Evolutionary conservation across 495 filamentous ascomycete species (phyloP), one percentile per base, ranked within the genome.

Genomic region (Podospora australis): DNA sequence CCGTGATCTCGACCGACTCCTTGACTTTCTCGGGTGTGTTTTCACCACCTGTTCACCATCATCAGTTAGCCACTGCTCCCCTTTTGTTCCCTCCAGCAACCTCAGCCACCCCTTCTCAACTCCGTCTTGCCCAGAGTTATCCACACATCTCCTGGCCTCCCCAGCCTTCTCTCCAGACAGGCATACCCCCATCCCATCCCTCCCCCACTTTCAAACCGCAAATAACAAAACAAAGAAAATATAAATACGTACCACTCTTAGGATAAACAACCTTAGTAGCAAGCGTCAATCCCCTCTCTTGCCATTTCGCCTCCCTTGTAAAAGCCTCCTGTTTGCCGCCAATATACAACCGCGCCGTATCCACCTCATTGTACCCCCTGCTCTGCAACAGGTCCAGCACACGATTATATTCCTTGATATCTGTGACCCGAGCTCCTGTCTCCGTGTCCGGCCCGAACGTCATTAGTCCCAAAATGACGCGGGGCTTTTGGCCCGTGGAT

Each of bases 201-300:
- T n/a, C n/a, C n/a, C n/a, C n/a, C n/a, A n/a, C n/a, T n/a, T n/a
- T n/a, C n/a, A n/a, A n/a, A n/a, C n/a, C n/a, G n/a, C n/a, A n/a
- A n/a, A n/a, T n/a, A n/a, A n/a, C n/a, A n/a, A n/a, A n/a, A n/a
- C n/a, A n/a, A n/a, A n/a, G n/a, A n/a, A n/a, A n/a, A n/a, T n/a
- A n/a, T n/a, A n/a, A n/a, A n/a, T n/a, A n/a, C n/a, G n/a, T n/a
- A n/a, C n/a, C 65, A 3, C 67, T 39, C 7, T 44, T 45, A 0
- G 90, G 90, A 52, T 91, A 92, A 49, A 69, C 68, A 49, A 78
- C 63, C 66, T 97, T 97, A 6, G 91, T 96, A 9, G 91, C 91
- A 21, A 95, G 58, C 2, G 79, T 88, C 51, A 97, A 66, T 1
- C 90, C 89, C 35, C 85, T 77, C 38, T 90, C 81, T 60, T 87